Conservation (phyloP, 2,329 filamentous ascomycete genomes). For the Ceratocystis colombiana region DNA sequence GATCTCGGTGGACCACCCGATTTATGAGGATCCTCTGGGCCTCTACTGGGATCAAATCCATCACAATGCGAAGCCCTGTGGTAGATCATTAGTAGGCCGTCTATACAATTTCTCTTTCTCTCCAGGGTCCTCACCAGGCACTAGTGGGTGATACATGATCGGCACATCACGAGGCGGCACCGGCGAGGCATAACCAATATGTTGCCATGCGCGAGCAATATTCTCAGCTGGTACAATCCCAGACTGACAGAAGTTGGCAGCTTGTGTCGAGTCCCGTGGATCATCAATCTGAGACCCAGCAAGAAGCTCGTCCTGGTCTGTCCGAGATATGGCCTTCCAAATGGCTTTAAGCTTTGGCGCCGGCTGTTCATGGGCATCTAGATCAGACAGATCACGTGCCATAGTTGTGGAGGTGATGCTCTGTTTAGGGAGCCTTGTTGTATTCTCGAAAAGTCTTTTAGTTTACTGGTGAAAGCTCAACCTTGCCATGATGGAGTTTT, state of each 20-base stretch:
- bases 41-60: constrained; percentile 57
- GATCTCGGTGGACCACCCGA: constrained; percentile 64
- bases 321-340: constrained; percentile 66
- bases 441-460: neutral
- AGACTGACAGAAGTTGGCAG: constrained; percentile 39
- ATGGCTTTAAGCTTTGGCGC: constrained; percentile 57
- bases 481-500: neutral
- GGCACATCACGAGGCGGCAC: constrained; percentile 35
- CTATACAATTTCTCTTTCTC: neutral
- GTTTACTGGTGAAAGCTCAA: neutral
- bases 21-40: constrained; percentile 62
- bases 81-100: neutral
- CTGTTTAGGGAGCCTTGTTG: neutral
- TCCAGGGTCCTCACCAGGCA: constrained; percentile 51
- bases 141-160: constrained; percentile 53
- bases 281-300: constrained; percentile 48
- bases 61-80: constrained; percentile 68
- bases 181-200: constrained; percentile 33
- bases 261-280: constrained; percentile 33
- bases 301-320: constrained; percentile 43
- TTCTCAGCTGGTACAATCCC: constrained; percentile 37
- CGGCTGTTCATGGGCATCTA: constrained; percentile 71
- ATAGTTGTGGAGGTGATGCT: neutral
- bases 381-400: constrained; percentile 30
- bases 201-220: constrained; percentile 38